These are phyloP conservation scores for Fusarium verticillioides DNA, from an alignment of 2,329 filamentous ascomycete species.

Conservation along the genomic window DNA sequence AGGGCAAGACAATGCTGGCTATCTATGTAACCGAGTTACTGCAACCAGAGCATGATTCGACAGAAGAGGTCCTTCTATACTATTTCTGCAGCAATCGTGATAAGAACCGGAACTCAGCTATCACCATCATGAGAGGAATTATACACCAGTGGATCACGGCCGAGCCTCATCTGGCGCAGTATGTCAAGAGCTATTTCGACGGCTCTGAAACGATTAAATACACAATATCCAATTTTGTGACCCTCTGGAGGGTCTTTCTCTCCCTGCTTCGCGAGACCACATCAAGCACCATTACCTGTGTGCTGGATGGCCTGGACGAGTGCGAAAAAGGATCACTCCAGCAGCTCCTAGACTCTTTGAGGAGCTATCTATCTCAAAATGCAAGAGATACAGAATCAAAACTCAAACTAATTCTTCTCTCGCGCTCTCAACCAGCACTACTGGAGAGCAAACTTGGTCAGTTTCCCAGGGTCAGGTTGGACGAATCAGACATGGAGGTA, in stretches of 20 bases:
- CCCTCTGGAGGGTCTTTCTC: not conserved
- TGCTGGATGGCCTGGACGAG: constrained; percentile 1
- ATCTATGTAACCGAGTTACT: not conserved
- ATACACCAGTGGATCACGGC: not conserved
- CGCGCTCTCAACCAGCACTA: not conserved
- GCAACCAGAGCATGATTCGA: not conserved
- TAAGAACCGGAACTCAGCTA: not conserved
- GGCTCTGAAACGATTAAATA: constrained; percentile 1
- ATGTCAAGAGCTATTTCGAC: not conserved
- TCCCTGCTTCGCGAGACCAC: not conserved
- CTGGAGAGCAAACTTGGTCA: not conserved
- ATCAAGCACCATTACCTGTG: not conserved
- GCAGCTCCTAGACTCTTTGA: not conserved
- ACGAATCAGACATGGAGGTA: not conserved
- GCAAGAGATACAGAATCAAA: not conserved
- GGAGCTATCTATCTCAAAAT: not conserved
- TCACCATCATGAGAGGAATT: constrained; percentile 1
- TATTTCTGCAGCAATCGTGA: constrained; percentile 7
- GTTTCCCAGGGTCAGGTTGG: not conserved
- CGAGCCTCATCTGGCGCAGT: not conserved
- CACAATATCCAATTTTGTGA: not conserved
- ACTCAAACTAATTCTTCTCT: not conserved
- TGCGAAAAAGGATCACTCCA: not conserved
- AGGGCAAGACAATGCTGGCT: not conserved
- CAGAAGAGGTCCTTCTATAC: not conserved